These are phyloP conservation scores for Coelastrella sp. DNA, from an alignment of 139 green algal species.

Conservation along the genomic window DNA sequence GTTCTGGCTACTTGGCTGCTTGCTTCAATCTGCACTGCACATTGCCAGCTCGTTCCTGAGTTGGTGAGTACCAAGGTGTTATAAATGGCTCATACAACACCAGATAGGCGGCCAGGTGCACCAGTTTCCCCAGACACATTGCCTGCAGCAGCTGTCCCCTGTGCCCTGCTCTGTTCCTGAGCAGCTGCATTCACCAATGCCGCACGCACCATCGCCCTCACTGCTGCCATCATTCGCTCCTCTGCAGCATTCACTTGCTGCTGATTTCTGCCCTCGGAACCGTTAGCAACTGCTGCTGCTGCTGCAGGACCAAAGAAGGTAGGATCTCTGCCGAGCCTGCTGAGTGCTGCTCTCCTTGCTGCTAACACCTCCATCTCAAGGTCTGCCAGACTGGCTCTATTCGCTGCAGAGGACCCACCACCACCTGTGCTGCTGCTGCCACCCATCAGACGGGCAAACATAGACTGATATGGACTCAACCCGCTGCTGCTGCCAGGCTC, in stretches of 20 bases:
- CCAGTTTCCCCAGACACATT: neutral
- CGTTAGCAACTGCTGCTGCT: neutral
- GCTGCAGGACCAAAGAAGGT: neutral
- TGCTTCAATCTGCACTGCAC: no score
- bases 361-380: slow-evolving; percentile 19
- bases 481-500: neutral
- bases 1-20: no score
- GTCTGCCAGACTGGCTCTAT: neutral
- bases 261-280: neutral
- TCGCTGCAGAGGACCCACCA: neutral
- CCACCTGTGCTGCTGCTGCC: slow-evolving; percentile 13
- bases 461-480: neutral
- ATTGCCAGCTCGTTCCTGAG: no score
- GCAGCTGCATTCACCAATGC: neutral
- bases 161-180: neutral
- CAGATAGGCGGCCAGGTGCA: neutral
- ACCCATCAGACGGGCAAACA: neutral
- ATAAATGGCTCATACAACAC: no score
- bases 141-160: neutral
- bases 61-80: no score
- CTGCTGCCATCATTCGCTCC: slow-evolving; percentile 20
- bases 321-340: slow-evolving; percentile 1
- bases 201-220: slow-evolving; percentile 29
- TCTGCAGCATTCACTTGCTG: neutral
- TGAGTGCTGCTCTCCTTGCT: slow-evolving; percentile 2